phyloP scores from a whole-genome alignment of 1,284 basidiomycete species.

The Chondrostereum purpureum region DNA sequence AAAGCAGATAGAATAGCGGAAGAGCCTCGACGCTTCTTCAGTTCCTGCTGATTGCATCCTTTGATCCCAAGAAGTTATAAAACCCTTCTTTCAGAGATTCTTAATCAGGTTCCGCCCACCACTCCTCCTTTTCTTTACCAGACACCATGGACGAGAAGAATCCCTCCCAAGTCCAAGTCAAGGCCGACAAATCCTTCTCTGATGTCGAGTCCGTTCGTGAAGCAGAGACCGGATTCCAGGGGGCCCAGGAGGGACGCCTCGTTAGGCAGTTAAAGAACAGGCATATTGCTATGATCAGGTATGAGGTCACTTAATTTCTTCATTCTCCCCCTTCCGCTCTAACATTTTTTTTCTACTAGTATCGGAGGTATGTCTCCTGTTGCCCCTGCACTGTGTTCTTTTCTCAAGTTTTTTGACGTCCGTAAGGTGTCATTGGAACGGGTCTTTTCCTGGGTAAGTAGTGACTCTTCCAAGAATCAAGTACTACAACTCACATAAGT shows the following conservation, averaged over 20 bases:
- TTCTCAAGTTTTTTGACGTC: neutral
- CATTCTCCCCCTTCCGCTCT: neutral
- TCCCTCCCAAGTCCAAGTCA: no score
- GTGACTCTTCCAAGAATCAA: constrained; percentile 1
- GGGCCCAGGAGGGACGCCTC: constrained; percentile 31
- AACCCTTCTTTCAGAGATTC: no score
- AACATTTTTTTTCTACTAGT: constrained; percentile 21
- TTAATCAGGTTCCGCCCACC: no score
- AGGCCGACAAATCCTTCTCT: neutral
- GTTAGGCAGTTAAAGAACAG: constrained; percentile 59
- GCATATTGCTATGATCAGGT: constrained; percentile 70
- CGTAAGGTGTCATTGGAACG: constrained; percentile 63
- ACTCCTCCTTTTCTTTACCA: no score
- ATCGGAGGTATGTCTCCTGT: constrained; percentile 36
- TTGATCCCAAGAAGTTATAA: no score
- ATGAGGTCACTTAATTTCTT: constrained; percentile 8
- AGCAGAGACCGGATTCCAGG: neutral
- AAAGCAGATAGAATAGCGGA: no score
- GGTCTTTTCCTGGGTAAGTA: constrained; percentile 32
- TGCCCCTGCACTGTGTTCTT: neutral
- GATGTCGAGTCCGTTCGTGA: neutral
- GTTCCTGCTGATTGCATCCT: no score
- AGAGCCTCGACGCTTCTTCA: no score
- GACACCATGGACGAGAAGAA: no score
- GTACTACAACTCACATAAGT: constrained; percentile 32